Conservation (phyloP, 768 basidiomycete species). For the Mycena metata region DNA sequence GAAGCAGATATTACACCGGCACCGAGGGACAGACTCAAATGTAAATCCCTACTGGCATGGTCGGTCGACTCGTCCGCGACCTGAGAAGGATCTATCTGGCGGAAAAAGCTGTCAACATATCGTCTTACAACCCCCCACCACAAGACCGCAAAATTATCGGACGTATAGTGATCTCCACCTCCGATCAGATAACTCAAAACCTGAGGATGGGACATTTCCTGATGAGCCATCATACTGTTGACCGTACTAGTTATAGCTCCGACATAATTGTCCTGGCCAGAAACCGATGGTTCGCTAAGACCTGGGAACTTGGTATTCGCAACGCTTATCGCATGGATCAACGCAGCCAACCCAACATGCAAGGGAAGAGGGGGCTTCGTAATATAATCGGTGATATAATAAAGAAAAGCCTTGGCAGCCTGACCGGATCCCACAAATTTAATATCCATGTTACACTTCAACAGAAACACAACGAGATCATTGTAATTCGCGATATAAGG, state of each 20-base stretch:
- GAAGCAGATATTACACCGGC: not conserved
- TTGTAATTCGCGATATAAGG: slow-evolving; percentile 15
- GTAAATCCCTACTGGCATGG: not conserved
- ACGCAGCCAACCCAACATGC: slow-evolving; percentile 35
- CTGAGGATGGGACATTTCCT: slow-evolving; percentile 48
- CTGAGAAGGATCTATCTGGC: no score
- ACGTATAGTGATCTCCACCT: slow-evolving; percentile 39
- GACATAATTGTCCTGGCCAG: not conserved
- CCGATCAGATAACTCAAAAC: slow-evolving; percentile 46
- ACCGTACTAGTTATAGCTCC: slow-evolving; percentile 23
- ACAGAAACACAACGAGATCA: slow-evolving; percentile 32
- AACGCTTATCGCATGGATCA: not conserved
- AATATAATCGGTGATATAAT: slow-evolving; percentile 51
- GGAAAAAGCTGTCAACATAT: not conserved
- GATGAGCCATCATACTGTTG: slow-evolving; percentile 38
- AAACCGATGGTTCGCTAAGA: not conserved
- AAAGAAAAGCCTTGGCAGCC: slow-evolving; percentile 47
- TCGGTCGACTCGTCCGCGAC: not conserved
- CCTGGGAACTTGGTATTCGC: not conserved
- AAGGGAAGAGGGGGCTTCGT: slow-evolving; percentile 43
- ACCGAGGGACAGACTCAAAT: not conserved
- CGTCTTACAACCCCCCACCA: slow-evolving; percentile 1
- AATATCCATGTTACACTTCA: slow-evolving; percentile 45
- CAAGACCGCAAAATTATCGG: slow-evolving; percentile 31
- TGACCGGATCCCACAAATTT: slow-evolving; percentile 46